Evolutionary conservation across 305 asterid genomes (phyloP).

Genomic region (Ilex paraguariensis): DNA sequence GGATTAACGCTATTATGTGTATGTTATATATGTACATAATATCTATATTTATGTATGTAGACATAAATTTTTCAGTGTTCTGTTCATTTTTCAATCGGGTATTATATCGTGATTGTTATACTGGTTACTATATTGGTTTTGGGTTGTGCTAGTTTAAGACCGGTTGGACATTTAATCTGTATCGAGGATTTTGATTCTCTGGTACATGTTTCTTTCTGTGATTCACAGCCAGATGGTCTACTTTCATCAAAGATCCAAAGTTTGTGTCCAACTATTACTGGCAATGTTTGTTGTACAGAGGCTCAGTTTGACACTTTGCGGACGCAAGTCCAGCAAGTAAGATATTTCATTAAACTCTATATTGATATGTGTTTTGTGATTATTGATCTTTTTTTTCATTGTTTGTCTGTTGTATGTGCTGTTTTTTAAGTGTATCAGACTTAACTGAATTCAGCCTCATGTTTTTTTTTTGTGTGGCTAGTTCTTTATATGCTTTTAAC

Average conservation of each 20-base stretch:
- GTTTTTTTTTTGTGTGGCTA: too few species aligned
- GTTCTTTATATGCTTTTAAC: too few species aligned
- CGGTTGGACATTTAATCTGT: too few species aligned
- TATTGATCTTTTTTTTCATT: not conserved
- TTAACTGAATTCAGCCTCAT: too few species aligned
- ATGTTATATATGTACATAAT: too few species aligned
- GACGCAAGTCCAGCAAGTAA: conserved; percentile 96
- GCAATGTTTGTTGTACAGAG: conserved; percentile 94
- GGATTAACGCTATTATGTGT: too few species aligned
- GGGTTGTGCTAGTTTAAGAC: too few species aligned
- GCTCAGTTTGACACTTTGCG: conserved; percentile 74
- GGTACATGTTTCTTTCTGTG: not conserved
- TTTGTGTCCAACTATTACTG: conserved; percentile 93
- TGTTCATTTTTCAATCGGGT: not conserved
- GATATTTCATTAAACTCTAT: conserved; percentile 17
- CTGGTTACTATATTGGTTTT: too few species aligned
- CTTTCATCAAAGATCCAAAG: conserved; percentile 91
- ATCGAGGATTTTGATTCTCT: not conserved
- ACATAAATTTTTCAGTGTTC: not conserved
- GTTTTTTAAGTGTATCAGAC: too few species aligned
- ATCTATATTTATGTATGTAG: not conserved
- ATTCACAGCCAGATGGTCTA: conserved; percentile 68
- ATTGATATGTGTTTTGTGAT: conserved; percentile 12
- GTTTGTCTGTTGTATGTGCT: conserved; percentile 3
- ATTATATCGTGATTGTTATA: not conserved